Evolutionary conservation across 208 protist genomes (phyloP).

Genomic region (Endotrypanum monterogeii): DNA sequence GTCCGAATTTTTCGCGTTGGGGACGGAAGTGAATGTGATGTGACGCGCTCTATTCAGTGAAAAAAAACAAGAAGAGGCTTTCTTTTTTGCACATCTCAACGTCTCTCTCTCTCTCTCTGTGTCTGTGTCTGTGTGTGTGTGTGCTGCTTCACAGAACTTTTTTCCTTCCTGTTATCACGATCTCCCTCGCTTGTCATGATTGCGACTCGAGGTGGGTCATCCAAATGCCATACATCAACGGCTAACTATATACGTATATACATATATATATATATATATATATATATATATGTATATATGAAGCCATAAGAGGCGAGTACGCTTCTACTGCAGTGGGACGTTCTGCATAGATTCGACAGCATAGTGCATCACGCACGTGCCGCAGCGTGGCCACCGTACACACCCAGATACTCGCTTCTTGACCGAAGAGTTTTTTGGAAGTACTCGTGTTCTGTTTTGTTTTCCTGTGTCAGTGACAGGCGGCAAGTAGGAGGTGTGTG

Average conservation of each 20-base stretch:
- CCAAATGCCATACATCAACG: not conserved
- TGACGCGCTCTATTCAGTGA: slow-evolving; percentile 25
- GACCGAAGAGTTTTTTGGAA: not conserved
- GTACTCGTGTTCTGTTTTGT: not conserved
- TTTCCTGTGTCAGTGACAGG: not conserved
- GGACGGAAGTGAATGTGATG: not conserved
- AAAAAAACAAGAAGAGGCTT: no score
- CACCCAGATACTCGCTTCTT: not conserved
- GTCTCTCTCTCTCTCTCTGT: no score
- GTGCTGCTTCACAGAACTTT: not conserved
- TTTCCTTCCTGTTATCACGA: not conserved
- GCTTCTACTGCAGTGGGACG: not conserved
- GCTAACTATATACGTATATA: no score
- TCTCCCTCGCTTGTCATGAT: not conserved
- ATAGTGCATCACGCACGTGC: not conserved
- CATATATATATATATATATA: no score
- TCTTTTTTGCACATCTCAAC: no score
- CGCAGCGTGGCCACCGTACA: not conserved
- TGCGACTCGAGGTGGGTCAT: not conserved
- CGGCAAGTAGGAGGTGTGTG: no score
- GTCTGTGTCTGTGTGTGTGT: not conserved
- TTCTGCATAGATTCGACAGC: not conserved
- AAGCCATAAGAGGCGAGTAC: no score
- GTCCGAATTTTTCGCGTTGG: slow-evolving; percentile 25
- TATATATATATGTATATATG: no score